Evolutionary conservation across 1,139 yeast genomes (phyloP), one percentile per base, ranked within the genome.

Genomic region (Scheffersomyces segobiensis): DNA sequence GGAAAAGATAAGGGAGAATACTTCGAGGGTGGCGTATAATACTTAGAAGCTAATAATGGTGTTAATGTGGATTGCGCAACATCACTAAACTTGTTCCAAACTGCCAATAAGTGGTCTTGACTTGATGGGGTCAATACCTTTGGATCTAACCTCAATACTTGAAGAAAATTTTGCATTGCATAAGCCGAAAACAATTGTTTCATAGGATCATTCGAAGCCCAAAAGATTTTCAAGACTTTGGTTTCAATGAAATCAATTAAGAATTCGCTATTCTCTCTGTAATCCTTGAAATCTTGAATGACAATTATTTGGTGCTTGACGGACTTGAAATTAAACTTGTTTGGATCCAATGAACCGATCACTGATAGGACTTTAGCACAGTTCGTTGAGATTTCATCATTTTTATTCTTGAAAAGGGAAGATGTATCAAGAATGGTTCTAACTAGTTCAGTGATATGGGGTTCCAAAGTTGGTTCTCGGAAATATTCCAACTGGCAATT

Each of bases 171-270:
- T 69, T 96, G 99, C 84, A 96, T 91, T 0, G 96, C 91, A 72
- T 85, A 90, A 0, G 98, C 97, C 47, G 93, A 81, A 68, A 89
- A 91, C 61, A 91, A 80, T 70, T 96, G 99, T 55, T 87, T 86
- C 26, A 86, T 85, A 0, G 99, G 97, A 68, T 93, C 93, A 53
- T 89, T 90, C 0, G 98, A 89, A 0, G 97, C 93, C 86, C 96
- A 88, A 70, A 93, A 93, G 1, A 92, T 85, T 52, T 90, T 91
- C 10, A 93, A 88, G 19, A 96, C 78, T 62, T 86, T 81, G 55
- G 83, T 83, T 62, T 91, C 89, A 53, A 93, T 77, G 58, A 93
- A 86, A 63, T 83, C 81, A 5, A 86, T 77, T 19, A 93, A 79
- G 67, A 95, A 92, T 4, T 78, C 80, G 4, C 86, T 78, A 48